Evolutionary conservation across 208 protist species (phyloP), one percentile per base, ranked within the genome.

Genomic region (Crithidia expoeki): DNA sequence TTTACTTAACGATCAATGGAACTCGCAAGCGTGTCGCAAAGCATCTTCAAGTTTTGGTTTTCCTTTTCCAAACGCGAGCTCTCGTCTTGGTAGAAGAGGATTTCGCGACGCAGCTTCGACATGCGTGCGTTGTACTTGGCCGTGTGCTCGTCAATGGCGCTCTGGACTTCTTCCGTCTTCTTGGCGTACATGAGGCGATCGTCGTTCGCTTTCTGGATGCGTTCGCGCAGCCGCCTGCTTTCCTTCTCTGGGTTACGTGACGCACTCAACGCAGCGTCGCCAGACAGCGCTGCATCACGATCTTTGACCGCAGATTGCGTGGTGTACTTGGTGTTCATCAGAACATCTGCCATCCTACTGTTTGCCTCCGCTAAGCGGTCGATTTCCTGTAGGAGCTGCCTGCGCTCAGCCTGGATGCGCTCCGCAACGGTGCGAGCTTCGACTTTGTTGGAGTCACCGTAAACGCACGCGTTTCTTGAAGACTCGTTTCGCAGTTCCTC

Each of bases 351-450:
- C 30, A 94, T 76, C 11, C 73, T 66, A 25, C 76, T 57, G 67
- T 96, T 96, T 2, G 79, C 77, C 49, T 69, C 76, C 28, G 85
- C 77, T 12, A 94, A 67, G 34, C 72, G 81, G 23, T 90, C 78
- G 27, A 94, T 68, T 55, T 96, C 88, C 27, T 80, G 60, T 19
- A 87, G 50, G 23, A 95, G 79, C 23, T 73, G 66, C 12, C 61
- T 55, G 6, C 90, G 83, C 72, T 95, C 90, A 4, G 40, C 58
- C 69, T 94, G 83, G 47, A 95, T 94, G 55, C 81, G 81, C 50
- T 91, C 74, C 2, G 80, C 70, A 16, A 90, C 81, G 42, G 60
- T 59, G 44, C 81, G 53, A 23, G 83, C 57, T 63, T 88, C 63
- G 11, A 58, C 72, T 21, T 90, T 81, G 60, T 92, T 87, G 49